Conservation (phyloP, 768 basidiomycete species). For the Mycena capillaripes region DNA sequence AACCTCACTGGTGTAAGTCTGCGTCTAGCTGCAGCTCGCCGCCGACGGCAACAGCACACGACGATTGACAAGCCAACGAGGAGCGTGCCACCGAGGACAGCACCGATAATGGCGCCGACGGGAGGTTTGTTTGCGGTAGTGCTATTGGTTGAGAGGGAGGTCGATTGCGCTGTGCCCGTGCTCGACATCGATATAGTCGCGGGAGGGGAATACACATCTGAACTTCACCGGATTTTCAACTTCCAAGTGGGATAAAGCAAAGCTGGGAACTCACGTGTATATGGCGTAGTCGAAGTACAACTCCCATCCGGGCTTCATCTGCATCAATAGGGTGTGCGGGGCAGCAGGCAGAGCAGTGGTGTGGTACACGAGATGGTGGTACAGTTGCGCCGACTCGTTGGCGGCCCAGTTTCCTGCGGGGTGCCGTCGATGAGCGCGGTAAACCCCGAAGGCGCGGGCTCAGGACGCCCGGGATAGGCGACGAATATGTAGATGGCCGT, state of each 20-base stretch:
- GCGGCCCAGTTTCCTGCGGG: neutral
- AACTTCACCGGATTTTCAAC: no score
- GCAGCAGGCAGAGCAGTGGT: neutral
- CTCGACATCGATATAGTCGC: neutral
- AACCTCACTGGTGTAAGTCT: neutral
- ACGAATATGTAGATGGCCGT: conserved; percentile 18
- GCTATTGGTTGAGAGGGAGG: no score
- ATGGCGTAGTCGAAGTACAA: conserved; percentile 18
- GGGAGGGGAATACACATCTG: no score
- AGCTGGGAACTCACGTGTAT: conserved; percentile 24
- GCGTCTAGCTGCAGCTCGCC: neutral
- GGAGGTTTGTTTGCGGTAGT: neutral
- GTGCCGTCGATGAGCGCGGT: neutral
- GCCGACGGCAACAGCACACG: neutral
- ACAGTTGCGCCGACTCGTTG: neutral
- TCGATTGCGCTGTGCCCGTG: neutral
- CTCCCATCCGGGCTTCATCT: conserved; percentile 10
- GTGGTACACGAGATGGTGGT: conserved; percentile 1
- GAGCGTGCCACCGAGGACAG: conserved; percentile 1
- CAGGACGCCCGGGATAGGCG: neutral
- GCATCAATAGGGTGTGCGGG: conserved; percentile 2
- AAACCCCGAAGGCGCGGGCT: conserved; percentile 8
- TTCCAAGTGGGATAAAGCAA: no score
- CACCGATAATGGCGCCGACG: neutral
- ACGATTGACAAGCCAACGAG: neutral